Percentiles rank a stretch among this genome's conserved stretches.
Evolutionary conservation across 257 asterid species (phyloP).

Genomic region (Knoxia roxburghii): DNA sequence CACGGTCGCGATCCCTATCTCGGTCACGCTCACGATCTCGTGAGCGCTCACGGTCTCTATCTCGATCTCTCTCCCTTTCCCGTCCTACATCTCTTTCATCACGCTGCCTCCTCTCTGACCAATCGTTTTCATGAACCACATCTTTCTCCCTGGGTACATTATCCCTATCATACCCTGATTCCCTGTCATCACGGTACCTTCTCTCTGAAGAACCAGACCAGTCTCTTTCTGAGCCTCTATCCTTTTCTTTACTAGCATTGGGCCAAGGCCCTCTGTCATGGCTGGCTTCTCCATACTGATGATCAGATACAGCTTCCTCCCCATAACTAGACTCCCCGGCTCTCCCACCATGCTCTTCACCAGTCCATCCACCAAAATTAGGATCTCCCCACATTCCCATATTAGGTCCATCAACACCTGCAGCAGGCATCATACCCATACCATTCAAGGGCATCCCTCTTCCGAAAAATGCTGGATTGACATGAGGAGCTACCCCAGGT

Average conservation of each 20-base stretch:
- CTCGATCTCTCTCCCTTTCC: constrained; percentile 57
- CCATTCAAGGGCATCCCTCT: constrained; percentile 87
- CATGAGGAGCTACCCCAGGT: constrained; percentile 97
- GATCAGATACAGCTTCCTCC: constrained; percentile 89
- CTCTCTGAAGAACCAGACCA: constrained; percentile 88
- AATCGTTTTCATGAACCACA: constrained; percentile 41
- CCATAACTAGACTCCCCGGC: constrained; percentile 89
- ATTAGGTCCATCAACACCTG: constrained; percentile 76
- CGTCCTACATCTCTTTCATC: constrained; percentile 57
- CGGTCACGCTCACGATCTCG: constrained; percentile 39
- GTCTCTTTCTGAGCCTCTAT: constrained; percentile 70
- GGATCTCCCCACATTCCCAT: constrained; percentile 89
- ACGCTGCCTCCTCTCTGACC: constrained; percentile 55
- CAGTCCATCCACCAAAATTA: constrained; percentile 78
- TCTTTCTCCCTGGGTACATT: constrained; percentile 51
- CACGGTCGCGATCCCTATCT: constrained; percentile 37
- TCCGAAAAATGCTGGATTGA: constrained; percentile 89
- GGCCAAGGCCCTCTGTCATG: constrained; percentile 72
- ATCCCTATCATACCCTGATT: constrained; percentile 61
- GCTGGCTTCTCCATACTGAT: constrained; percentile 72
- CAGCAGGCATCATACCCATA: constrained; percentile 84
- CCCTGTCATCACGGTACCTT: constrained; percentile 70
- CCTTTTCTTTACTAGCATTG: constrained; percentile 58
- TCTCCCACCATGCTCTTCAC: constrained; percentile 81
- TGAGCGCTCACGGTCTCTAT: constrained; percentile 53